Conservation (phyloP, 2,329 filamentous ascomycete species). For the Hypoxylon sp. region DNA sequence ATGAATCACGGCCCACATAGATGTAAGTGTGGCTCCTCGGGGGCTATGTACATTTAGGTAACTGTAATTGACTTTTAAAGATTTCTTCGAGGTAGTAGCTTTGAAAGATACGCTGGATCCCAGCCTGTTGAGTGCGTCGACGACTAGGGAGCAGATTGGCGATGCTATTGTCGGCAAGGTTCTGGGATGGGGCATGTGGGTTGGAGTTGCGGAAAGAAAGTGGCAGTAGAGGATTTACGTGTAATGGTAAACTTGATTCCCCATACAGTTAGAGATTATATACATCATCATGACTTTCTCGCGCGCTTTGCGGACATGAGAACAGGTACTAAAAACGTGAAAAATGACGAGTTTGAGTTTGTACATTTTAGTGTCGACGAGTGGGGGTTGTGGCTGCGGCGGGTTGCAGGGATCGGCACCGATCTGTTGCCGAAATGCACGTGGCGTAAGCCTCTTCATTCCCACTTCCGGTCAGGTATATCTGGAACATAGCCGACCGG, state of each 20-base stretch:
- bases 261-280: not conserved
- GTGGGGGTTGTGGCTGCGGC: slow-evolving; percentile 1
- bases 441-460: slow-evolving; percentile 32
- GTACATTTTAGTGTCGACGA: too few species aligned
- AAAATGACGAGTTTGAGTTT: not conserved
- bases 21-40: slow-evolving; percentile 52
- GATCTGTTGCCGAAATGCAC: slow-evolving; percentile 33
- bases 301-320: not conserved
- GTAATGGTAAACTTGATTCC: not conserved
- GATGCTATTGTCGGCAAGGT: slow-evolving; percentile 61
- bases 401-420: slow-evolving; percentile 37
- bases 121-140: slow-evolving; percentile 53
- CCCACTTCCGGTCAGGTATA: slow-evolving; percentile 8
- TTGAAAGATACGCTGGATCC: slow-evolving; percentile 59
- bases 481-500: slow-evolving; percentile 33
- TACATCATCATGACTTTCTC: not conserved
- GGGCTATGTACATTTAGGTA: not conserved
- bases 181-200: slow-evolving; percentile 60
- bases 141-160: slow-evolving; percentile 59
- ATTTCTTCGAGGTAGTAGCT: slow-evolving; percentile 64
- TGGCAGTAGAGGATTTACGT: slow-evolving; percentile 29
- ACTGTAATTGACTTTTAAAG: slow-evolving; percentile 39
- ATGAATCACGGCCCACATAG: slow-evolving; percentile 65
- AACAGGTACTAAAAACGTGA: not conserved
- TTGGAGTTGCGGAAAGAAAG: slow-evolving; percentile 43